Evolutionary conservation across 2,329 filamentous ascomycete species (phyloP), one percentile per base, ranked within the genome.

Genomic region (Microascus cirrosus): DNA sequence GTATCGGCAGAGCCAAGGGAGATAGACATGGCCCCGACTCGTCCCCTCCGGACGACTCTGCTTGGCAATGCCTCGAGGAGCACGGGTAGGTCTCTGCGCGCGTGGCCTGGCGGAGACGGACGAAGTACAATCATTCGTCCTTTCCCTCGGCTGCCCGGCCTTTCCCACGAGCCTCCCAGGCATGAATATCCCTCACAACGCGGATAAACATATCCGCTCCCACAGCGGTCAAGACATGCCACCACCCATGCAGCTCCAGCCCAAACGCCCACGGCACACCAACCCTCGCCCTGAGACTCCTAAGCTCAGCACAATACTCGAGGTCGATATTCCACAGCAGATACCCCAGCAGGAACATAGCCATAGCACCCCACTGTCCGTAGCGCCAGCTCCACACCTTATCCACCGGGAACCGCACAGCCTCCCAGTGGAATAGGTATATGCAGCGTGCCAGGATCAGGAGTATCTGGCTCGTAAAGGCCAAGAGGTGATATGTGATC

Each of bases 221-320:
- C 22, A 81, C 69, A 0, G 79, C 82, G 0, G 82, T 85, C 28
- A 83, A 68, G 18, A 85, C 68, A 62, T 85, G 82, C 82, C 82
- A 85, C 82, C 81, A 85, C 1, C 81, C 82, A 63, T 85, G 82
- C 15, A 84, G 64, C 67, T 85, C 82, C 4, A 85, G 65, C 0
- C 80, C 36, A 66, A 79, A 82, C 1, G 75, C 77, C 74, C 73
- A 80, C 0, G 82, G 82, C 51, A 82, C 65, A 0, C 82, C 81
- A 2, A 84, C 62, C 0, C 57, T 61, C 8, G 69, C 67, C 54
- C 80, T 75, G 12, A 77, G 61, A 0, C 61, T 59, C 2, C 79
- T 76, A 25, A 85, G 69, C 59, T 74, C 65, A 0, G 67, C 65
- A 62, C 82, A 85, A 13, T 73, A 70, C 62, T 80, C 74, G 11